These are phyloP conservation scores for Lanzia echinophila DNA, from an alignment of 2,329 filamentous ascomycete genomes.

Conservation along the genomic window DNA sequence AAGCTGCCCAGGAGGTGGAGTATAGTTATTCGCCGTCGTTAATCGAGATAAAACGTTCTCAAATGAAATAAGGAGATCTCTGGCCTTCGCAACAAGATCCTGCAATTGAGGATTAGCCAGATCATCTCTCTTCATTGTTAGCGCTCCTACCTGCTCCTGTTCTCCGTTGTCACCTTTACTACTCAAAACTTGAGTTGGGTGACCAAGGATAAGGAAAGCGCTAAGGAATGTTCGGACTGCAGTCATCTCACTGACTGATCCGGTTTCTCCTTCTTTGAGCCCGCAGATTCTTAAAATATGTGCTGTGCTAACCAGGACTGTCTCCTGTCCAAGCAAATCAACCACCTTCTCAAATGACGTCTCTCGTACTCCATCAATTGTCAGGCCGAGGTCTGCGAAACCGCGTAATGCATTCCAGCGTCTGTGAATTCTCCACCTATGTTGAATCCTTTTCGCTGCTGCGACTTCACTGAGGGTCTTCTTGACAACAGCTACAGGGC, in stretches of 20 bases:
- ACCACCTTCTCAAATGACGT: conserved; percentile 71
- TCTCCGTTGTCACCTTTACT: conserved; percentile 57
- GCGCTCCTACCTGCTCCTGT: conserved; percentile 49
- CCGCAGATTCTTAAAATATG: conserved; percentile 64
- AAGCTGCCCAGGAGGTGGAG: conserved; percentile 54
- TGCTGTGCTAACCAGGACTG: conserved; percentile 59
- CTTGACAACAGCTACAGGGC: conserved; percentile 41
- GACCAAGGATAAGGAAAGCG: conserved; percentile 72
- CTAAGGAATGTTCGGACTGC: conserved; percentile 70
- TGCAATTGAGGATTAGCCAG: conserved; percentile 56
- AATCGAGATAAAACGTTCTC: conserved; percentile 65
- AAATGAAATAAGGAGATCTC: conserved; percentile 71
- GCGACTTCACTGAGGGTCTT: conserved; percentile 46
- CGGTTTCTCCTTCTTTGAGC: conserved; percentile 56
- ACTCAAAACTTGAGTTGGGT: conserved; percentile 70
- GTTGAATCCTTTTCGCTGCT: conserved; percentile 61
- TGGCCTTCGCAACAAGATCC: conserved; percentile 70
- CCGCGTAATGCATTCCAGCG: conserved; percentile 55
- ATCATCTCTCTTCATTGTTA: conserved; percentile 44
- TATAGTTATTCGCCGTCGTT: conserved; percentile 59
- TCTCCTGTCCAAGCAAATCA: conserved; percentile 58
- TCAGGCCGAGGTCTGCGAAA: conserved; percentile 61
- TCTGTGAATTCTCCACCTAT: conserved; percentile 57
- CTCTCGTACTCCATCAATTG: conserved; percentile 62
- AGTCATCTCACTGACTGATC: conserved; percentile 61